Evolutionary conservation across 306 rosid species (phyloP).

Genomic region (Rubus idaeus): DNA sequence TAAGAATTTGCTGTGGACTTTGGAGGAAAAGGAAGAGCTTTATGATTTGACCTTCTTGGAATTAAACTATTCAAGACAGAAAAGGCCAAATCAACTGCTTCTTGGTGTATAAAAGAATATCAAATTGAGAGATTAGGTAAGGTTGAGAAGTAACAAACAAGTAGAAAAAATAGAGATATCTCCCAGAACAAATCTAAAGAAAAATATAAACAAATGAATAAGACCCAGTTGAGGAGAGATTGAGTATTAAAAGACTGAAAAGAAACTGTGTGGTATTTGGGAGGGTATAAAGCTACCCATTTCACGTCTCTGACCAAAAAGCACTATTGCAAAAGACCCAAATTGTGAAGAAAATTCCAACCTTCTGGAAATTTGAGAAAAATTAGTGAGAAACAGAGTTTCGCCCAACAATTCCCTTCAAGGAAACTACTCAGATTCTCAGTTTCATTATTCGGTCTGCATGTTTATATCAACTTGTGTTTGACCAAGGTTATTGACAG

Average conservation of each 20-base stretch:
- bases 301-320: conserved; percentile 25
- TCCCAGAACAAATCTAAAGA: conserved; percentile 22
- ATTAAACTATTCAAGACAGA: conserved; percentile 21
- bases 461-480: conserved; percentile 32
- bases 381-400: conserved; percentile 16
- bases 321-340: background rate
- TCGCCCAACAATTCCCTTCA: conserved; percentile 23
- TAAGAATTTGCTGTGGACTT: conserved; percentile 12
- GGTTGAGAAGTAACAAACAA: conserved; percentile 37
- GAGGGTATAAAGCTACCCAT: conserved; percentile 17
- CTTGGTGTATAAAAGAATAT: conserved; percentile 15
- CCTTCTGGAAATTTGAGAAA: conserved; percentile 38
- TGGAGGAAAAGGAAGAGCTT: conserved; percentile 26
- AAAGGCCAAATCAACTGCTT: conserved; percentile 29
- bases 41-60: conserved; percentile 31
- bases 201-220: conserved; percentile 6
- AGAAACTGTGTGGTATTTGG: conserved; percentile 3
- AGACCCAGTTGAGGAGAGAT: background rate
- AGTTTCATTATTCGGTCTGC: conserved; percentile 1
- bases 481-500: conserved; percentile 18
- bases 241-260: background rate
- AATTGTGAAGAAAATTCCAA: background rate
- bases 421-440: conserved; percentile 26
- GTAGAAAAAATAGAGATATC: conserved; percentile 1
- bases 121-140: conserved; percentile 34